These are phyloP conservation scores for Lactarius hengduanensis DNA, from an alignment of 768 basidiomycete species.

Conservation along the genomic window DNA sequence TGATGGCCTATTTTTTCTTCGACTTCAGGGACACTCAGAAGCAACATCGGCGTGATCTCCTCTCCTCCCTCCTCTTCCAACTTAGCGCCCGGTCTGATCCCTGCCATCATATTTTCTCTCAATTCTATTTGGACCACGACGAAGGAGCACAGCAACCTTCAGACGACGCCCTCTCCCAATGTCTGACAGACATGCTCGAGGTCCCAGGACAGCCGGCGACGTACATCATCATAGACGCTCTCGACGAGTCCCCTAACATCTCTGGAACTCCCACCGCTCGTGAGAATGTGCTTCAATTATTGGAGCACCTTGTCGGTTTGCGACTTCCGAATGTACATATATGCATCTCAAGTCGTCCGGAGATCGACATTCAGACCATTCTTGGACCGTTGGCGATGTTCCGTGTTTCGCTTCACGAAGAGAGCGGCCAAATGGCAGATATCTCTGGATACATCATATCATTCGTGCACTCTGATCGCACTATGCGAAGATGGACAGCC, in stretches of 20 bases:
- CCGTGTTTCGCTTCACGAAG: neutral
- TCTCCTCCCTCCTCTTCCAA: constrained; percentile 7
- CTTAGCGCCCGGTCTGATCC: neutral
- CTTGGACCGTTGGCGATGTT: neutral
- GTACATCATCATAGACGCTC: constrained; percentile 7
- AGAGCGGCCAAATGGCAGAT: constrained; percentile 1
- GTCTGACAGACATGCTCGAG: constrained; percentile 6
- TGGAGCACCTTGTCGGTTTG: neutral
- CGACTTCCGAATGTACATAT: neutral
- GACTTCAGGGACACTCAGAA: constrained; percentile 12
- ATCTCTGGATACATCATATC: neutral
- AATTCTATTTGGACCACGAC: constrained; percentile 6
- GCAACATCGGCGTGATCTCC: neutral
- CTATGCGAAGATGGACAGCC: constrained; percentile 1
- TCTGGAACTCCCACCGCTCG: neutral
- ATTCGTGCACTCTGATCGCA: neutral
- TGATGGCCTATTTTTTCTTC: constrained; percentile 11
- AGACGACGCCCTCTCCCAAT: neutral
- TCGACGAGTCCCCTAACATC: constrained; percentile 5
- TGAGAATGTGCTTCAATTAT: neutral
- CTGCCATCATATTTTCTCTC: neutral
- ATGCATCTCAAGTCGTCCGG: constrained; percentile 12
- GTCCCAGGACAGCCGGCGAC: neutral
- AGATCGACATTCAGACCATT: neutral
- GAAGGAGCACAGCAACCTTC: neutral